Evolutionary conservation across 208 protist species (phyloP), one percentile per base, ranked within the genome.

Genomic region (Acanthamoeba culbertsoni): DNA sequence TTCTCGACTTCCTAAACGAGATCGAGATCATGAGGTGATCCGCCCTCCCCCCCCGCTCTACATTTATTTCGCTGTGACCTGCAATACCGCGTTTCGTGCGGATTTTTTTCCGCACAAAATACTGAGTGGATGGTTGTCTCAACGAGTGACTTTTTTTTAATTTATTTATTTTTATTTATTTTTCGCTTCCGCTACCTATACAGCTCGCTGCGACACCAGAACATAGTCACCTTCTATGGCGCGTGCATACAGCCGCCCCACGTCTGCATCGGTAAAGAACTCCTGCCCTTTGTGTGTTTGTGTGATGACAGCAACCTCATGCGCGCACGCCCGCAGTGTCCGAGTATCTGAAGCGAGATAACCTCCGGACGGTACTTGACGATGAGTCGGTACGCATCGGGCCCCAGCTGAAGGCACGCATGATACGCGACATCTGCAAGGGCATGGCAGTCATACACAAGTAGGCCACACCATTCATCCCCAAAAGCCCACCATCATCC

Each of bases 321-420:
- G n/a, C n/a, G n/a, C n/a, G n/a, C n/a, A n/a, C n/a, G n/a, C n/a
- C n/a, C n/a, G n/a, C 31, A 89, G 86, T 92, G 42, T 92, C 86
- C 12, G 86, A 92, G 40, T 92, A 92, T 28, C n/a, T 92, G 33
- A 65, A 92, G 40, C 86, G 86, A 10, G 59, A 92, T n/a, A 92
- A 73, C 86, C 42, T 92, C 26, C 86, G 86, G 23, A 92, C 86
- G 35, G 86, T 92, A 26, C 59, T 92, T n/a, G 86, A 92, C 23
- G 86, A 92, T 37, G 31, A 33, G 14, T 43, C 42, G 26, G n/a
- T 92, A 20, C 42, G 46, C 5, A 33, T 92, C 43, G n/a, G 42
- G 8, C 10, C 59, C 12, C 59, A 65, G 51, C 86, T 92, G 40
- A 14, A 45, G n/a, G 59, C 43, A 12, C 42, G 43, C 40, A 92